These are phyloP conservation scores for Acanthamoeba culbertsoni DNA, from an alignment of 208 protist species.

Conservation along the genomic window DNA sequence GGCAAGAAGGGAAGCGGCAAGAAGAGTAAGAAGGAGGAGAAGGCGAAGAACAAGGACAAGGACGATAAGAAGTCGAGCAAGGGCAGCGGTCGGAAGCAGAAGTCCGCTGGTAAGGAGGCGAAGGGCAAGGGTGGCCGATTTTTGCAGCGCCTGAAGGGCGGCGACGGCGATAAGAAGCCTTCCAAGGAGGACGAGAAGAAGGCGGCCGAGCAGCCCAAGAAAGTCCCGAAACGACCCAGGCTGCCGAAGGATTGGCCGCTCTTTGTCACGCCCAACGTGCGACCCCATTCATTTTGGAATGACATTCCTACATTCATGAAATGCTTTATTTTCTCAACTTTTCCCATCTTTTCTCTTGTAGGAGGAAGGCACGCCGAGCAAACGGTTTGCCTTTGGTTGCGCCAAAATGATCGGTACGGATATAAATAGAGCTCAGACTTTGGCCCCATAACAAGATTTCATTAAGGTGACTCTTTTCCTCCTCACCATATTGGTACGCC, in stretches of 20 bases:
- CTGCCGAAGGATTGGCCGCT: slow-evolving; percentile 19
- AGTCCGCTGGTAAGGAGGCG: not conserved
- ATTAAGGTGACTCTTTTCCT: too few species aligned
- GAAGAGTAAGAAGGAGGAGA: not conserved
- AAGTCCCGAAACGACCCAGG: not conserved
- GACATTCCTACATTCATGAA: too few species aligned
- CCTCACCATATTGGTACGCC: not conserved
- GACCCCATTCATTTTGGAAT: not conserved
- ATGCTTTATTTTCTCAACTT: not conserved
- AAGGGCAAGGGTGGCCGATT: slow-evolving; percentile 34
- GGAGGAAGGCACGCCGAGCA: not conserved
- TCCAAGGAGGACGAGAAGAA: not conserved
- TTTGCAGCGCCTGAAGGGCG: not conserved
- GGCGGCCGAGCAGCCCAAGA: not conserved
- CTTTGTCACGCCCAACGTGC: not conserved
- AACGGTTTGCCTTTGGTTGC: not conserved
- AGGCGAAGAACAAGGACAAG: not conserved
- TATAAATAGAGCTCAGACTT: too few species aligned
- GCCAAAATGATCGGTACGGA: slow-evolving; percentile 58
- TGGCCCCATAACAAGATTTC: too few species aligned
- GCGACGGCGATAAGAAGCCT: not conserved
- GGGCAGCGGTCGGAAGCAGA: too few species aligned
- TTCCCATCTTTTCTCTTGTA: not conserved
- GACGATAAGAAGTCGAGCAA: not conserved
- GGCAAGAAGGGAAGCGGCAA: not conserved